Conservation (phyloP, 768 basidiomycete genomes). For the Trametes cubensis region DNA sequence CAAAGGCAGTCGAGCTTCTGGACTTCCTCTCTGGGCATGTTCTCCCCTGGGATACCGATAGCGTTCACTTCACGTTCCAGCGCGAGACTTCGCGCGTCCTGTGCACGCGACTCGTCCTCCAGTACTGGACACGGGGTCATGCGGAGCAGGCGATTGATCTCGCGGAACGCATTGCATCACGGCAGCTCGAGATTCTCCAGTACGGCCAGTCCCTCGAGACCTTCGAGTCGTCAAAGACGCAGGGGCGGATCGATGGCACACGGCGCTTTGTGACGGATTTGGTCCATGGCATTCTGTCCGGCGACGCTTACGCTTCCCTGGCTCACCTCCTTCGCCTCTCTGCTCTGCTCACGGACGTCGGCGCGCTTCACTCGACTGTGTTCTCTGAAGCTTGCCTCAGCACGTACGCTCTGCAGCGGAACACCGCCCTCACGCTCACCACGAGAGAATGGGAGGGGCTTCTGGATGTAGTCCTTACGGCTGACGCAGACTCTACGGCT, state of each 20-base stretch:
- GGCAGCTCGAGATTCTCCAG: conserved; percentile 15
- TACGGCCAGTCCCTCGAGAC: conserved; percentile 15
- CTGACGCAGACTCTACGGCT: conserved; percentile 17
- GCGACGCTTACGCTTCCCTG: background rate
- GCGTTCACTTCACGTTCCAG: conserved; percentile 18
- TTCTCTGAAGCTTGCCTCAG: conserved; percentile 44
- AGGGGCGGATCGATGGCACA: conserved; percentile 20
- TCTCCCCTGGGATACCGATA: conserved; percentile 15
- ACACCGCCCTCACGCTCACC: conserved; percentile 36
- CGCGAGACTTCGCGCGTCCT: conserved; percentile 21
- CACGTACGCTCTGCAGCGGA: conserved; percentile 48
- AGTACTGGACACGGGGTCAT: conserved; percentile 30
- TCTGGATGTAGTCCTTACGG: conserved; percentile 38
- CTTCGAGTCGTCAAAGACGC: conserved; percentile 17
- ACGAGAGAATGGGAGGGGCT: conserved; percentile 51
- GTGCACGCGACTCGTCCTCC: conserved; percentile 22
- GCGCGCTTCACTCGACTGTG: conserved; percentile 34
- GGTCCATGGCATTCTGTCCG: conserved; percentile 8
- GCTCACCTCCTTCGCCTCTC: conserved; percentile 17
- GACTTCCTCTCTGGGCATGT: conserved; percentile 35
- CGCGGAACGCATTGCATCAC: conserved; percentile 22
- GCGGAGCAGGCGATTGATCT: conserved; percentile 32
- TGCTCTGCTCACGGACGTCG: conserved; percentile 16
- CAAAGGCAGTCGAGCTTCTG: conserved; percentile 23
- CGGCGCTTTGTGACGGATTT: conserved; percentile 23